Conservation (phyloP, 306 rosid genomes). For the Trifolium subterraneum region DNA sequence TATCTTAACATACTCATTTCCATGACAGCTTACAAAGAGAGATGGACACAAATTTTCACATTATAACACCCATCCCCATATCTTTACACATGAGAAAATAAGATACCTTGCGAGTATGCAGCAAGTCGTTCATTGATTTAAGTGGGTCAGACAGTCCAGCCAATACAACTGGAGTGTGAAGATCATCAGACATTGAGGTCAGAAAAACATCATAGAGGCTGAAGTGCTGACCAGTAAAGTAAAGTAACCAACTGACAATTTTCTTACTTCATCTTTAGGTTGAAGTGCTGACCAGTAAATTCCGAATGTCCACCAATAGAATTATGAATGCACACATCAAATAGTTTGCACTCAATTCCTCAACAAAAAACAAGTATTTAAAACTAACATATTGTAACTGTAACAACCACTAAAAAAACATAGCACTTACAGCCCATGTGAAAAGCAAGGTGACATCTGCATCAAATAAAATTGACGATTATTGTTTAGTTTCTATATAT, state of each 20-base stretch:
- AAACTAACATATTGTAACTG: constrained; percentile 28
- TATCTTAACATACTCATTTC: too few species aligned
- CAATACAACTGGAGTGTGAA: constrained; percentile 83
- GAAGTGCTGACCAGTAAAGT: too few species aligned
- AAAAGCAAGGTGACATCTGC: constrained; percentile 90
- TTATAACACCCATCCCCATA: too few species aligned
- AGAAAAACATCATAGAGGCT: constrained; percentile 67
- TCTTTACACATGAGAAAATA: too few species aligned
- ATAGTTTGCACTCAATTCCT: too few species aligned
- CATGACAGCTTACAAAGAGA: too few species aligned
- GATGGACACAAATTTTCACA: too few species aligned
- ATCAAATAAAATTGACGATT: constrained; percentile 31
- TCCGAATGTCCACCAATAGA: constrained; percentile 82
- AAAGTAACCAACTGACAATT: too few species aligned
- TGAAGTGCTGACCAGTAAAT: constrained; percentile 82
- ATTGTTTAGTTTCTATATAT: constrained; percentile 12
- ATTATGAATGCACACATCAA: too few species aligned
- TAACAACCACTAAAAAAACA: constrained; percentile 17
- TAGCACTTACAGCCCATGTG: constrained; percentile 88
- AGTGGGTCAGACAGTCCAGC: constrained; percentile 86
- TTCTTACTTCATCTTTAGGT: constrained; percentile 74
- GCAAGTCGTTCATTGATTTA: constrained; percentile 83
- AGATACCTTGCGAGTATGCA: constrained; percentile 88
- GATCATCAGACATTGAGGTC: constrained; percentile 92
- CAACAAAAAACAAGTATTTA: constrained; percentile 40